These are phyloP conservation scores for Zygotorulaspora chibaensis DNA, from an alignment of 805 yeast genomes.

Conservation along the genomic window DNA sequence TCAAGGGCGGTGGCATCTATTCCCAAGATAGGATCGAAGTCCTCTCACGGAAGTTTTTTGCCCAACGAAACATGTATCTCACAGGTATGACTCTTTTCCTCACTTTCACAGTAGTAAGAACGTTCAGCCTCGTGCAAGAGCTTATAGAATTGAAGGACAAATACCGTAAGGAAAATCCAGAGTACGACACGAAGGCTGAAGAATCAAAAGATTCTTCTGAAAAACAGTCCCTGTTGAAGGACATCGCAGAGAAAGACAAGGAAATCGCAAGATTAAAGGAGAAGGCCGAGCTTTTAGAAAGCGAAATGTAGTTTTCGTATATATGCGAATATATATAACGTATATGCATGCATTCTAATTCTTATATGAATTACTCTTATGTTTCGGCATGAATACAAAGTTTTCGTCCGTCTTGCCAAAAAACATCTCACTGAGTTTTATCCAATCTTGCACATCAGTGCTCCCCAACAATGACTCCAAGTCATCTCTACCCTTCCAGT, in stretches of 20 bases:
- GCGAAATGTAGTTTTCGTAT: conserved; percentile 40
- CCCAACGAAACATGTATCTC: conserved; percentile 93
- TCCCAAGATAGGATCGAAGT: conserved; percentile 69
- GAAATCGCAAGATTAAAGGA: conserved; percentile 65
- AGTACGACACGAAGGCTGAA: conserved; percentile 11
- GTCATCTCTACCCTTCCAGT: conserved; percentile 90
- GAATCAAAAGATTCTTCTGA: conserved; percentile 12
- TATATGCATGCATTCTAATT: neutral
- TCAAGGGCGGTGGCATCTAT: conserved; percentile 31
- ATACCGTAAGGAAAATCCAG: conserved; percentile 34
- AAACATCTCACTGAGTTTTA: conserved; percentile 91
- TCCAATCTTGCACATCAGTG: conserved; percentile 88
- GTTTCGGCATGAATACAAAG: conserved; percentile 87
- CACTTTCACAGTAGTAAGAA: conserved; percentile 78
- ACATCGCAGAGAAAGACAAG: conserved; percentile 53
- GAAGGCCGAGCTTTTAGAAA: conserved; percentile 67
- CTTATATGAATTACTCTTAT: conserved; percentile 78
- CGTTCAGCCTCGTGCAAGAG: conserved; percentile 75
- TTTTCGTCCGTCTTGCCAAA: conserved; percentile 76
- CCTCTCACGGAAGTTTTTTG: conserved; percentile 87
- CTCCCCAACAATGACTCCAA: conserved; percentile 86
- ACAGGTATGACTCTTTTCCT: conserved; percentile 93
- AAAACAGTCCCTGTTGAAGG: conserved; percentile 43
- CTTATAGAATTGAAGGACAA: conserved; percentile 60
- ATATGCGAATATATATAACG: neutral